phyloP scores from a whole-genome alignment of 805 yeast species.

The Barnettozyma salicaria region DNA sequence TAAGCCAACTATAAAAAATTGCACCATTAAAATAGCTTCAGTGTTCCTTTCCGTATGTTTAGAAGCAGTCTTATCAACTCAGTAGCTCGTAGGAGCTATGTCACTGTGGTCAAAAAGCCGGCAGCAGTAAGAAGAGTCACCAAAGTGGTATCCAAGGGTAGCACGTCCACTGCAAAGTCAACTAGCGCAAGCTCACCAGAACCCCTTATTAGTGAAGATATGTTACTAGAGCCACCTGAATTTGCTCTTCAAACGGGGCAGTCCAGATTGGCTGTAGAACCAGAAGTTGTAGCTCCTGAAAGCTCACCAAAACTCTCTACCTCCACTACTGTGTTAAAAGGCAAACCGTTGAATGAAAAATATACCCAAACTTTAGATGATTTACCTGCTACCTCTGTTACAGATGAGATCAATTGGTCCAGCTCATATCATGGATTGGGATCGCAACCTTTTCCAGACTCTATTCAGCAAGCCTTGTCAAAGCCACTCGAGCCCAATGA shows the following conservation, averaged over 20 bases:
- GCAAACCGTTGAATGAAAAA: slow-evolving; percentile 15
- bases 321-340: slow-evolving; percentile 11
- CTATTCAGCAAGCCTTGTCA: slow-evolving; percentile 52
- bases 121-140: slow-evolving; percentile 2
- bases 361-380: slow-evolving; percentile 21
- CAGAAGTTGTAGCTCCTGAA: background rate
- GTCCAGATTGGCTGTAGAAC: slow-evolving; percentile 8
- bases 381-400: slow-evolving; percentile 13
- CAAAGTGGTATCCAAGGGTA: slow-evolving; percentile 1
- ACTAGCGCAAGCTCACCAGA: background rate
- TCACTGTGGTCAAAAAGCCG: slow-evolving; percentile 7
- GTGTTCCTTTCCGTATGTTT: slow-evolving; percentile 6
- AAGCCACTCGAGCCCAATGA: slow-evolving; percentile 63
- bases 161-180: slow-evolving; percentile 1
- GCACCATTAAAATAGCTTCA: no score
- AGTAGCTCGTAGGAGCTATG: slow-evolving; percentile 2
- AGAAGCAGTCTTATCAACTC: background rate
- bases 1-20: no score
- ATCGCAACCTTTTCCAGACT: slow-evolving; percentile 60
- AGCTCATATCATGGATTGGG: slow-evolving; percentile 86
- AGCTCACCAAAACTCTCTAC: slow-evolving; percentile 2
- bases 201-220: slow-evolving; percentile 1
- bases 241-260: slow-evolving; percentile 22
- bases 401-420: slow-evolving; percentile 60
- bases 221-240: slow-evolving; percentile 21